Conservation (phyloP, 371 early-diverging fungal species). For the Circinella minor region DNA sequence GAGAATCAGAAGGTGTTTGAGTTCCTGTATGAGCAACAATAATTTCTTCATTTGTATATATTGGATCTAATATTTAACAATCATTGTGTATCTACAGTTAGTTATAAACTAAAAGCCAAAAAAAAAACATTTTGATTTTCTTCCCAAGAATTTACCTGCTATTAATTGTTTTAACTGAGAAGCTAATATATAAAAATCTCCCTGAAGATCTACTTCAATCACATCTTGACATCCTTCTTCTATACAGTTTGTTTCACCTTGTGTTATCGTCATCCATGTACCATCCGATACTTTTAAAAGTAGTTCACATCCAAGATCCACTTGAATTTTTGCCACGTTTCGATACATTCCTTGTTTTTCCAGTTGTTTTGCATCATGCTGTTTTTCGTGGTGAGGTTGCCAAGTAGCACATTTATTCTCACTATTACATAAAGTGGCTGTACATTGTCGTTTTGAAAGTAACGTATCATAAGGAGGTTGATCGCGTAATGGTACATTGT, state of each 20-base stretch:
- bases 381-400: slow-evolving; percentile 14
- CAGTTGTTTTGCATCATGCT: not conserved
- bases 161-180: slow-evolving; percentile 32
- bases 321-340: slow-evolving; percentile 36
- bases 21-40: slow-evolving; percentile 9
- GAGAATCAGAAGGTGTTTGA: not conserved
- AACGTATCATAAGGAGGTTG: slow-evolving; percentile 16
- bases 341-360: slow-evolving; percentile 29
- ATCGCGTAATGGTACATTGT: slow-evolving; percentile 5
- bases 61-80: slow-evolving; percentile 9
- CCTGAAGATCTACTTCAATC: slow-evolving; percentile 35
- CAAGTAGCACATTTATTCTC: slow-evolving; percentile 10
- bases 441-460: slow-evolving; percentile 17
- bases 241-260: slow-evolving; percentile 31
- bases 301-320: slow-evolving; percentile 40
- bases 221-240: slow-evolving; percentile 33
- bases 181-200: slow-evolving; percentile 35
- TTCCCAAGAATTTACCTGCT: slow-evolving; percentile 25
- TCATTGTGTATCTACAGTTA: too few relatives aligned
- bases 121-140: not conserved
- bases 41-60: slow-evolving; percentile 14
- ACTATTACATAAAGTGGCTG: slow-evolving; percentile 18
- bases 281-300: slow-evolving; percentile 23
- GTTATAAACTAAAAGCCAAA: too few relatives aligned
- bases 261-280: slow-evolving; percentile 33